phyloP scores from a whole-genome alignment of 495 filamentous ascomycete species.

The Neurospora terricola region DNA sequence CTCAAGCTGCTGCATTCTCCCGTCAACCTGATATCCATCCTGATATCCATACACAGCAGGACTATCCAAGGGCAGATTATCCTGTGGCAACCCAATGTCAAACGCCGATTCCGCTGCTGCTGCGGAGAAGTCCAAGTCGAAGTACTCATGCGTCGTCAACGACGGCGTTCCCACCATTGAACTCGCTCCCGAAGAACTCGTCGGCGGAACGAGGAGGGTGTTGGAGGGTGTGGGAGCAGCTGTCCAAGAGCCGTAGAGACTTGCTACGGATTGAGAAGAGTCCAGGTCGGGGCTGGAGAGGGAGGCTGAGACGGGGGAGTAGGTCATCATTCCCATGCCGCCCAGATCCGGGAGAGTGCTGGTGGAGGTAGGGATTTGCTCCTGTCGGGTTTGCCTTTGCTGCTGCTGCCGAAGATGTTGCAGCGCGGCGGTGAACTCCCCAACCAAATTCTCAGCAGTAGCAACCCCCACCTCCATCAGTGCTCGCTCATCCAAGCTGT shows the following conservation, averaged over 20 bases:
- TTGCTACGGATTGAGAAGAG: too few species aligned
- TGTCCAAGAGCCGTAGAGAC: not conserved
- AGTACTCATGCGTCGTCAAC: not conserved
- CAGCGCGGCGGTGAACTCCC: not conserved
- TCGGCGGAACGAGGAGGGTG: not conserved
- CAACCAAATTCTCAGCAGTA: conserved; percentile 2
- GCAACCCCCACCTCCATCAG: conserved; percentile 3
- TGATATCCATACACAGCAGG: not conserved
- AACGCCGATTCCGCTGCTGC: not conserved
- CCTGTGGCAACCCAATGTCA: not conserved
- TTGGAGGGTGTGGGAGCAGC: not conserved
- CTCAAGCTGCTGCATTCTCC: not conserved
- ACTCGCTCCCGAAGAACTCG: not conserved
- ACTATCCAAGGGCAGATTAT: not conserved
- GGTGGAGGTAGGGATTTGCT: too few species aligned
- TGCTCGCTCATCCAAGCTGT: not conserved
- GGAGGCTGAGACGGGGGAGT: not conserved
- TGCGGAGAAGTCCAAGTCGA: too few species aligned
- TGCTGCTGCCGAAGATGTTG: too few species aligned
- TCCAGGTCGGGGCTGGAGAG: not conserved
- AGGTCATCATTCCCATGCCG: not conserved
- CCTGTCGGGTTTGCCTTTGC: too few species aligned
- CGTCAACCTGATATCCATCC: too few species aligned
- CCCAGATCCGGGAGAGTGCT: too few species aligned
- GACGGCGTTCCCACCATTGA: not conserved